Conservation (phyloP, 257 asterid genomes). For the Cruciata laevipes region DNA sequence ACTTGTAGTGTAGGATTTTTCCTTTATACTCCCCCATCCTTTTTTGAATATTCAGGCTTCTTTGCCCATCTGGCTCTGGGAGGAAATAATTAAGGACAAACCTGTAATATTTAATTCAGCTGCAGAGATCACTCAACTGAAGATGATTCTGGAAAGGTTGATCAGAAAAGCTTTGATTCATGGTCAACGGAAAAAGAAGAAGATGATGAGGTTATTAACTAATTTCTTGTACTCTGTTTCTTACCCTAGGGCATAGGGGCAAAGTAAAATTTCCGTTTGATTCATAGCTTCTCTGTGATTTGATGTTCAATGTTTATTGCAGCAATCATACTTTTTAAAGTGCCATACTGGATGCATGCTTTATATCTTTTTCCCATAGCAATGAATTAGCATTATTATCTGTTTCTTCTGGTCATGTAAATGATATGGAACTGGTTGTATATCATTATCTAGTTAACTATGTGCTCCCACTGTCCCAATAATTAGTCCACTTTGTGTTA, state of each 20-base stretch:
- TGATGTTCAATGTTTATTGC: not conserved
- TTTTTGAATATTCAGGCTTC: slow-evolving; percentile 55
- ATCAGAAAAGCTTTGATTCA: slow-evolving; percentile 60
- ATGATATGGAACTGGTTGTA: not conserved
- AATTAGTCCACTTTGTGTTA: not conserved
- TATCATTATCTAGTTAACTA: not conserved
- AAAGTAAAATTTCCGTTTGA: not conserved
- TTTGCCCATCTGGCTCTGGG: slow-evolving; percentile 97
- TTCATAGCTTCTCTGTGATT: not conserved
- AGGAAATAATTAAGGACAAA: slow-evolving; percentile 88
- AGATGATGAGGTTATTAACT: slow-evolving; percentile 58
- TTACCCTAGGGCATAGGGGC: not conserved
- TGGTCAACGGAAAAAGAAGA: slow-evolving; percentile 75
- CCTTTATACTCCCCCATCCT: not conserved
- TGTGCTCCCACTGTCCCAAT: not conserved
- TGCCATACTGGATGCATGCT: not conserved
- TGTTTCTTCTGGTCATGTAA: not conserved
- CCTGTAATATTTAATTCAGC: slow-evolving; percentile 60
- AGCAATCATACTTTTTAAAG: not conserved
- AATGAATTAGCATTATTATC: too few relatives aligned
- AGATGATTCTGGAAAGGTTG: slow-evolving; percentile 60
- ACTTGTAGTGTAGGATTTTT: slow-evolving; percentile 6
- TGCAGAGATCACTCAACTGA: slow-evolving; percentile 43
- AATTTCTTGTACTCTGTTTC: slow-evolving; percentile 8
- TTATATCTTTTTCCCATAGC: not conserved